These are phyloP conservation scores for Monosporascus sp. DNA, from an alignment of 2,329 filamentous ascomycete species.

Conservation along the genomic window DNA sequence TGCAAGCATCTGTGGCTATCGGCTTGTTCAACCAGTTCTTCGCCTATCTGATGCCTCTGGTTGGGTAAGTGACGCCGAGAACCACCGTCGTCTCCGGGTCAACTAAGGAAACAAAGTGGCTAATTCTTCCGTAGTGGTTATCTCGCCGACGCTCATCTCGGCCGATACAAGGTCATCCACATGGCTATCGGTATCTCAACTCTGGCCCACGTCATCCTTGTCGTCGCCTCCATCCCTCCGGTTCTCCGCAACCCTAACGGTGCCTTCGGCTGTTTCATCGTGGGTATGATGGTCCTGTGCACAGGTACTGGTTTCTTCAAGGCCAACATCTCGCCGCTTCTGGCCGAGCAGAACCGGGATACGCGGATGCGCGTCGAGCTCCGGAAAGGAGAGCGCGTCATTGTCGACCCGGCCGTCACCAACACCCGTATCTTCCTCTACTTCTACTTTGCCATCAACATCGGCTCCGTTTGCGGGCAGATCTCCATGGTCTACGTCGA, in stretches of 20 bases:
- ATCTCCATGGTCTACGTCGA: conserved; percentile 68
- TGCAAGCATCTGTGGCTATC: conserved; percentile 46
- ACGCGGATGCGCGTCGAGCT: conserved; percentile 52
- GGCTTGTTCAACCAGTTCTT: conserved; percentile 56
- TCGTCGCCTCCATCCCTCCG: conserved; percentile 57
- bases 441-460: conserved; percentile 56
- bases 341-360: conserved; percentile 65
- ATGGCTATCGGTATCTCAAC: conserved; percentile 61
- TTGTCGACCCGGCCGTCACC: conserved; percentile 65
- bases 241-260: conserved; percentile 55
- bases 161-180: conserved; percentile 69
- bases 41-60: conserved; percentile 54
- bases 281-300: conserved; percentile 51
- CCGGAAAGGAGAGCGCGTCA: conserved; percentile 58
- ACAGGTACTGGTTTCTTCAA: conserved; percentile 78
- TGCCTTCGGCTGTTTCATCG: conserved; percentile 61
- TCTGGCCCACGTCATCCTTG: conserved; percentile 61
- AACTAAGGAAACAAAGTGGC: neutral
- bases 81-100: neutral
- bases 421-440: conserved; percentile 65
- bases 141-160: conserved; percentile 65
- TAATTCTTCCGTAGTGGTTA: conserved; percentile 35
- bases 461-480: conserved; percentile 57
- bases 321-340: conserved; percentile 68
- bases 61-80: conserved; percentile 39